These are phyloP conservation scores for Hansenula lynferdii DNA, from an alignment of 1,139 yeast genomes.

Conservation along the genomic window DNA sequence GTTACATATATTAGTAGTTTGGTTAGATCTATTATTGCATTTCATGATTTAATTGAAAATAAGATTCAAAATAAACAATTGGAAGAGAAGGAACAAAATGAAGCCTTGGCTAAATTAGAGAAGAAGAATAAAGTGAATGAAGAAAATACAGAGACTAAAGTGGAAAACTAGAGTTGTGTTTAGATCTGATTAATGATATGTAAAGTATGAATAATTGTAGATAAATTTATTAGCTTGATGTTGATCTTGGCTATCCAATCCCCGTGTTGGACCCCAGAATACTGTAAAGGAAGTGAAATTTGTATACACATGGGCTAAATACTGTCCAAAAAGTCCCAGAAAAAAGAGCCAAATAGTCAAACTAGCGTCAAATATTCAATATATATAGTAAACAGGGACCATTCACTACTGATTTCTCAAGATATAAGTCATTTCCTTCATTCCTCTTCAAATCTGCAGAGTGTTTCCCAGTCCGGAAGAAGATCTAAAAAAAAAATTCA, in stretches of 20 bases:
- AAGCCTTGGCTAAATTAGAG: constrained; percentile 5
- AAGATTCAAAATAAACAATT: constrained; percentile 78
- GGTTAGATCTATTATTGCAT: constrained; percentile 92
- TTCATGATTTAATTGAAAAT: constrained; percentile 95
- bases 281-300: too few relatives aligned
- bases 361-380: too few relatives aligned
- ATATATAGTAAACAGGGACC: too few relatives aligned
- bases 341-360: too few relatives aligned
- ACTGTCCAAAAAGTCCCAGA: too few relatives aligned
- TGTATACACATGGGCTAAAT: too few relatives aligned
- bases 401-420: too few relatives aligned
- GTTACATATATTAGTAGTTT: constrained; percentile 83
- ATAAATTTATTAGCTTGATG: too few relatives aligned
- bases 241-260: too few relatives aligned
- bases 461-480: not conserved
- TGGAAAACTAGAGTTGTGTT: not conserved
- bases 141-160: constrained; percentile 17
- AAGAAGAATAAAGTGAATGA: constrained; percentile 14
- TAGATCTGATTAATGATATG: too few relatives aligned
- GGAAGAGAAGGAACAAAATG: constrained; percentile 25
- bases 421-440: not conserved
- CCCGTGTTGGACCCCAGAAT: too few relatives aligned
- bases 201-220: too few relatives aligned
- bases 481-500: constrained; percentile 1
- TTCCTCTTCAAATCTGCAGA: not conserved